Conservation (phyloP, 495 filamentous ascomycete species). For the Neurospora tetrasperma region DNA sequence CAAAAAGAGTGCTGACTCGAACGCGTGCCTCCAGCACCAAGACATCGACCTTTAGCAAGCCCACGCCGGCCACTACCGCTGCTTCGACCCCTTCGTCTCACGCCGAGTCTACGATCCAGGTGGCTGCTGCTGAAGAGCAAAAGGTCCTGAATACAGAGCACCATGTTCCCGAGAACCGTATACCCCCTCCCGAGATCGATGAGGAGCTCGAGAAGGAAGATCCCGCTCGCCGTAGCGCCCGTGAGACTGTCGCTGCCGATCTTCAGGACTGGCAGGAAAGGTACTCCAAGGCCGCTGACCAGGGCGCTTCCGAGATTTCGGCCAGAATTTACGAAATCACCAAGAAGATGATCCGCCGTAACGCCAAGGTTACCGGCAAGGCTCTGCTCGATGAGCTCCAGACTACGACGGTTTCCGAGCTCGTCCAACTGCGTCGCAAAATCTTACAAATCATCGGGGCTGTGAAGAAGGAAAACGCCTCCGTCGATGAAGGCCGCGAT, state of each 20-base stretch:
- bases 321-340: slow-evolving; percentile 53
- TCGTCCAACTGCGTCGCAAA: slow-evolving; percentile 53
- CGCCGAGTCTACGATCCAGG: background rate
- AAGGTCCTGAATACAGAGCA: slow-evolving; percentile 1
- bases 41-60: slow-evolving; percentile 29
- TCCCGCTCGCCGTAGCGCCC: slow-evolving; percentile 37
- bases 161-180: slow-evolving; percentile 7
- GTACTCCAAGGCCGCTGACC: slow-evolving; percentile 71
- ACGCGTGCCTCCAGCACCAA: slow-evolving; percentile 8
- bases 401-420: slow-evolving; percentile 48
- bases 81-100: slow-evolving; percentile 2
- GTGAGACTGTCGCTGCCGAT: slow-evolving; percentile 65
- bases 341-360: slow-evolving; percentile 44
- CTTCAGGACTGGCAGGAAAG: slow-evolving; percentile 74
- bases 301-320: slow-evolving; percentile 71
- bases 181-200: slow-evolving; percentile 17
- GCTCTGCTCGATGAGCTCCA: slow-evolving; percentile 60
- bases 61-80: slow-evolving; percentile 16
- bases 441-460: slow-evolving; percentile 53
- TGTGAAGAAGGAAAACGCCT: slow-evolving; percentile 31
- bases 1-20: background rate
- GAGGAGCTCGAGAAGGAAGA: slow-evolving; percentile 24
- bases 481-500: slow-evolving; percentile 50
- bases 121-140: slow-evolving; percentile 3
- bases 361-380: slow-evolving; percentile 46